Evolutionary conservation across 148 eudicot genomes (phyloP), one percentile per base, ranked within the genome.

Genomic region (Arbutus unedo): DNA sequence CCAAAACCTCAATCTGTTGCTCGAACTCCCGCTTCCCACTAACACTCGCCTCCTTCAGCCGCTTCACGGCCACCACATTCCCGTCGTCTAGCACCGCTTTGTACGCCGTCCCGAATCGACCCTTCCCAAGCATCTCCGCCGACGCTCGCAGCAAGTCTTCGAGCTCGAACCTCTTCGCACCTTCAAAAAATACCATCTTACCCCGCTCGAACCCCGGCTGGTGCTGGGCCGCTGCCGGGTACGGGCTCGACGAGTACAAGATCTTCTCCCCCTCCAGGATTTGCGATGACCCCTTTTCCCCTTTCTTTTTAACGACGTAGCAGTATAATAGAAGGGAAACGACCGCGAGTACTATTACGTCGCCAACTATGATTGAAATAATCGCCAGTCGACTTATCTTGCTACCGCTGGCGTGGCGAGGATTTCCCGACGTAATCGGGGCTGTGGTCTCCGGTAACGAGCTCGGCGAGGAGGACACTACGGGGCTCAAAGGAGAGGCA

Each of bases 81-180:
- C 98, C 98, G 59, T 94, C 99, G 11, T 93, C 96, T 66, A 96
- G 67, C 77, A 92, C 91, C 50, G 97, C 98, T 91, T 93, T 96
- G 74, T 96, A 96, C 57, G 91, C 94, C 88, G 99, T 94, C 87
- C 99, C 99, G 31, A 88, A 85, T 76, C 90, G 93, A 2, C 99
- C 99, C 74, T 94, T 96, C 18, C 99, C 99, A 86, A 96, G 44
- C 94, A 96, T 91, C 82, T 96, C 99, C 41, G 98, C 99, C 68
- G 98, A 94, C 0, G 98, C 99, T 70, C 93, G 84, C 59, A 96
- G 48, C 88, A 96, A 82, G 51, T 96, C 99, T 85, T 96, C 99
- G 25, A 96, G 71, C 90, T 96, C 99, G 74, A 96, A 96, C 89
- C 86, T 92, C 89, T 76, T 89, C 31, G 67, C 91, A 11, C 93